A percentile compares a stretch with the other conserved stretches of the same genome.
Evolutionary conservation across 2,329 filamentous ascomycete genomes (phyloP).

Genomic region (Cladosporium velox): DNA sequence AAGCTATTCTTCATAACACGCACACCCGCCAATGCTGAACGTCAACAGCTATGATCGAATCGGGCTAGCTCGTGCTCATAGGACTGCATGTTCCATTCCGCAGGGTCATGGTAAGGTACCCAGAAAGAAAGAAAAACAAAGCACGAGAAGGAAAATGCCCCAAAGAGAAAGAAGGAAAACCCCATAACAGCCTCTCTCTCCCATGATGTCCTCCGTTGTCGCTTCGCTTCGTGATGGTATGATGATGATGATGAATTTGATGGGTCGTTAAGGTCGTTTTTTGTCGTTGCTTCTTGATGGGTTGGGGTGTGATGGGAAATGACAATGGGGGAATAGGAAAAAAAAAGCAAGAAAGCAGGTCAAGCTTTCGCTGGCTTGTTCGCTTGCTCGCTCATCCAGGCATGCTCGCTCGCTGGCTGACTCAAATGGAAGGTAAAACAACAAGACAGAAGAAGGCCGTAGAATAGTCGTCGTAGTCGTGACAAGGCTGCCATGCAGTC

Average conservation of each 20-base stretch:
- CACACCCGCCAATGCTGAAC: not conserved
- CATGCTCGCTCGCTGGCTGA: not conserved
- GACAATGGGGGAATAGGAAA: not conserved
- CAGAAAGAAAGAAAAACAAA: not conserved
- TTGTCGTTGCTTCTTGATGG: not conserved
- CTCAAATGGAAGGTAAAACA: not conserved
- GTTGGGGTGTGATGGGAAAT: not conserved
- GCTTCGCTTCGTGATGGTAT: not conserved
- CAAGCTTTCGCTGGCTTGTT: not conserved
- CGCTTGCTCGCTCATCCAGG: not conserved
- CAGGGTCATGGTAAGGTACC: not conserved
- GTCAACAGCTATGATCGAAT: no score
- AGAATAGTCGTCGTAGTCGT: not conserved
- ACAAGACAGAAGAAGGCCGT: conserved; percentile 1
- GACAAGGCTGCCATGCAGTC: not conserved
- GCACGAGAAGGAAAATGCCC: not conserved
- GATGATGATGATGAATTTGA: not conserved
- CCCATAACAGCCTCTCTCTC: not conserved
- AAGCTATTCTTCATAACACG: not conserved
- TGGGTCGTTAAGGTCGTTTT: conserved; percentile 3
- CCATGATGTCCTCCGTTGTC: not conserved
- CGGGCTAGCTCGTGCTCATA: not conserved
- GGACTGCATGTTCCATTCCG: not conserved
- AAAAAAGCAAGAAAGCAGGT: not conserved
- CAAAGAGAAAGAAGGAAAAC: not conserved